Evolutionary conservation across 495 filamentous ascomycete species (phyloP), one percentile per base, ranked within the genome.

Genomic region (Tuber magnatum): DNA sequence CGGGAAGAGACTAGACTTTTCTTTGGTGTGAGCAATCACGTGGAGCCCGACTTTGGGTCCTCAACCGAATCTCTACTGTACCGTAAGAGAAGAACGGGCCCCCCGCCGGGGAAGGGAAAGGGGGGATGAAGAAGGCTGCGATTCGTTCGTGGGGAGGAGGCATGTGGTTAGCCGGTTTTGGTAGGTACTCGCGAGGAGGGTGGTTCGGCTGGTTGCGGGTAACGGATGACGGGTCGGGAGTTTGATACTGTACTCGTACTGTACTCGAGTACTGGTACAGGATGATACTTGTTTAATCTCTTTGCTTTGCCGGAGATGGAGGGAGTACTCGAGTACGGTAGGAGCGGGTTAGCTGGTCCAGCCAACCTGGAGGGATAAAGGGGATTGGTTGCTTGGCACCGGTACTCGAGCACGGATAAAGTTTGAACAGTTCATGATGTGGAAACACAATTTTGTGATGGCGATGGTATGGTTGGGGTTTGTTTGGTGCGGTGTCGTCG

Each of bases 341-440:
- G n/a, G n/a, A n/a, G n/a, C n/a, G n/a, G 44, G 44, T 24, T 22
- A 48, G 22, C 22, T 51, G n/a, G n/a, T n/a, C n/a, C n/a, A 43
- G 42, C 1, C 1, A 12, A 43, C 42, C 1, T 43, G 42, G 44
- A 46, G 44, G 44, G 44, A 46, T 20, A 32, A 32, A 65, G 56
- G 56, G 28, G 56, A 65, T 65, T 65, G 56, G 56, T 0, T 65
- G 28, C 6, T 65, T 35, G 32, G 28, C 3, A 40, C 39, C 7
- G 39, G 39, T 40, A 7, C 39, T n/a, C 39, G 7, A 40, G 39
- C 7, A 40, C 39, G 39, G 7, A 7, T 65, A 65, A 14, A 32
- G 56, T 35, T 65, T 65, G 56, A 65, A 65, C 56, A 65, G 28
- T 65, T 65, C 56, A 65, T 65, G 56, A 65, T 65, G 56, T 35